Percentiles rank a stretch among this genome's conserved stretches.
phyloP scores from a whole-genome alignment of 2,329 filamentous ascomycete species.

The Aspergillus amoenus region DNA sequence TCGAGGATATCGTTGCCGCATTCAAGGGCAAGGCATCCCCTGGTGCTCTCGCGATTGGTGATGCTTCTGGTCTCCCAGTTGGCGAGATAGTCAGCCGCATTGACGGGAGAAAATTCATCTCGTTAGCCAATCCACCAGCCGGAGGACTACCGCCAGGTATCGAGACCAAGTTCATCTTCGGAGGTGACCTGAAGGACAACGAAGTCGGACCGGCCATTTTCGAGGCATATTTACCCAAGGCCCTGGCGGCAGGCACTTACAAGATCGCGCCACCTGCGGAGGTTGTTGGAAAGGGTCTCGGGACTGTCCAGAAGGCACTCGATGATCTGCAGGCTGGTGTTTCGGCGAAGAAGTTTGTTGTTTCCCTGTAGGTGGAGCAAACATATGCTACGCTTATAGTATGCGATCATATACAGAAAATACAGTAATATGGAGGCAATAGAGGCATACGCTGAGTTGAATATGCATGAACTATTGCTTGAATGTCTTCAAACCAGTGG shows the following conservation, averaged over 20 bases:
- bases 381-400: no score
- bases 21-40: conserved; percentile 11
- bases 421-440: no score
- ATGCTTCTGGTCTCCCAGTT: not conserved
- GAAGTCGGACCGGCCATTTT: conserved; percentile 30
- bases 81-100: conserved; percentile 13
- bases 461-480: no score
- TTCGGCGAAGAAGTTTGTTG: conserved; percentile 29
- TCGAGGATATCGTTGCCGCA: conserved; percentile 15
- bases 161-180: conserved; percentile 25
- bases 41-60: conserved; percentile 8
- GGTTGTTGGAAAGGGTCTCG: conserved; percentile 24
- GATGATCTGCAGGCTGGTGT: conserved; percentile 20
- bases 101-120: conserved; percentile 21
- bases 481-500: no score
- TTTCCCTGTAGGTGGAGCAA: no score
- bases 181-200: conserved; percentile 20
- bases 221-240: conserved; percentile 31
- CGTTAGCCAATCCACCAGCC: conserved; percentile 3
- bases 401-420: no score
- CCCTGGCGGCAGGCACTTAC: conserved; percentile 34
- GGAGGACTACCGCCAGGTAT: conserved; percentile 17
- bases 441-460: no score
- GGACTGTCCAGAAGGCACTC: conserved; percentile 22
- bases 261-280: conserved; percentile 25